phyloP scores from a whole-genome alignment of 2,329 filamentous ascomycete genomes.

The Lachnellula willkommii region DNA sequence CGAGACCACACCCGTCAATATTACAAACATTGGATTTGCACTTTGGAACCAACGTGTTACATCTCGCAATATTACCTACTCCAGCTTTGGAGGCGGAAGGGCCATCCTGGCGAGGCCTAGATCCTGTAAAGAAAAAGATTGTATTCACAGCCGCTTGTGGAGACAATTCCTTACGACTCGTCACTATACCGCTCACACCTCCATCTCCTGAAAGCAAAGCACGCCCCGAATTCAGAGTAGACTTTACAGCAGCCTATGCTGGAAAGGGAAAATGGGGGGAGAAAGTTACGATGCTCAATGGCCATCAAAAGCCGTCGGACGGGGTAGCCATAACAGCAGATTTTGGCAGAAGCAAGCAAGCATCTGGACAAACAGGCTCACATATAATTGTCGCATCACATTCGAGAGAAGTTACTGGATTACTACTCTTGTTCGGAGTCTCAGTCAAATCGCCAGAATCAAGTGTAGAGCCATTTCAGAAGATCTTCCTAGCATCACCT shows the following conservation, averaged over 20 bases:
- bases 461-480: constrained; percentile 51
- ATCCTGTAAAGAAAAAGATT: constrained; percentile 50
- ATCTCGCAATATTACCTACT: constrained; percentile 51
- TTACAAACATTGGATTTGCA: constrained; percentile 57
- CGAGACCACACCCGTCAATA: constrained; percentile 47
- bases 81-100: constrained; percentile 46
- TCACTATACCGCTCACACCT: constrained; percentile 56
- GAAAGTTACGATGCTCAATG: constrained; percentile 47
- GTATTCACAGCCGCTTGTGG: constrained; percentile 57
- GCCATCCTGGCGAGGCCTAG: constrained; percentile 40
- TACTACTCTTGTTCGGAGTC: constrained; percentile 54
- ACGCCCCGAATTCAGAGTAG: constrained; percentile 45
- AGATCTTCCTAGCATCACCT: constrained; percentile 51
- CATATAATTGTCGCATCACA: constrained; percentile 56
- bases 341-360: constrained; percentile 26
- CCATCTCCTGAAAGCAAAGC: constrained; percentile 56
- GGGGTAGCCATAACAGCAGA: constrained; percentile 50
- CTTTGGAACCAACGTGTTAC: constrained; percentile 50
- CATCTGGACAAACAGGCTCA: constrained; percentile 25
- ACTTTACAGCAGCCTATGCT: constrained; percentile 48
- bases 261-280: constrained; percentile 62
- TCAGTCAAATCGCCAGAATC: constrained; percentile 34
- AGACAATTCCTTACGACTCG: constrained; percentile 50
- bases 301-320: constrained; percentile 48
- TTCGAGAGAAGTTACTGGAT: constrained; percentile 54